Conservation (phyloP, 768 basidiomycete genomes). For the Paxillus involutus region DNA sequence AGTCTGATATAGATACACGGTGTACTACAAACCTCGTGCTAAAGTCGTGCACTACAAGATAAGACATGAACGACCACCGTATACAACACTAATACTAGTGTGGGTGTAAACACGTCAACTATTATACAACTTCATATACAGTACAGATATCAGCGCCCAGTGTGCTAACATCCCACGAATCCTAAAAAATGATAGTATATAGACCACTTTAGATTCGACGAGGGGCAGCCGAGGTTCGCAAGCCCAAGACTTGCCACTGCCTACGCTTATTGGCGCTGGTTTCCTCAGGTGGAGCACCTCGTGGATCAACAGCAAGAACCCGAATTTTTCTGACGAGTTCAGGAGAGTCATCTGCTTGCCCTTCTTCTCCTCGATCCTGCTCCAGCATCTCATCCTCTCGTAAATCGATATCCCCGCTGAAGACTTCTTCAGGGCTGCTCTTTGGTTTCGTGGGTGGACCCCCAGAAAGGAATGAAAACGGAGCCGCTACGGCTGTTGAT, state of each 20-base stretch:
- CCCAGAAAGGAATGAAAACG: constrained; percentile 54
- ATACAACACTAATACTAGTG: too few relatives aligned
- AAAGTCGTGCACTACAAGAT: too few relatives aligned
- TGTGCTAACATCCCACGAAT: not conserved
- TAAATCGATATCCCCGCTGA: constrained; percentile 66
- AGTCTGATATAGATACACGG: too few relatives aligned
- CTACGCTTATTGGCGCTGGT: constrained; percentile 40
- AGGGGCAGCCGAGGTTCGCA: constrained; percentile 35
- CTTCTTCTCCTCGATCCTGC: constrained; percentile 75
- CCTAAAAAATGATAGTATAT: too few relatives aligned
- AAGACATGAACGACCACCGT: too few relatives aligned
- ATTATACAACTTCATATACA: too few relatives aligned
- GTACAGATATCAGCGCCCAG: too few relatives aligned
- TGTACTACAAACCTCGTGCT: too few relatives aligned
- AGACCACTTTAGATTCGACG: constrained; percentile 16
- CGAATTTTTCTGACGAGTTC: constrained; percentile 56
- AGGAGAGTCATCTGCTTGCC: constrained; percentile 72
- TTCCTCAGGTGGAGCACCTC: constrained; percentile 33
- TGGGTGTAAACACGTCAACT: too few relatives aligned
- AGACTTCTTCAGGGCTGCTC: constrained; percentile 67
- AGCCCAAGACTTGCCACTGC: constrained; percentile 47
- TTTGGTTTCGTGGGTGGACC: constrained; percentile 28
- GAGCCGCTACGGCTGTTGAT: constrained; percentile 56
- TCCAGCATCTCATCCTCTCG: constrained; percentile 78
- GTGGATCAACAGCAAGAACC: constrained; percentile 49